Evolutionary conservation across 805 yeast species (phyloP).

Genomic region (Hanseniaspora mollemarum): DNA sequence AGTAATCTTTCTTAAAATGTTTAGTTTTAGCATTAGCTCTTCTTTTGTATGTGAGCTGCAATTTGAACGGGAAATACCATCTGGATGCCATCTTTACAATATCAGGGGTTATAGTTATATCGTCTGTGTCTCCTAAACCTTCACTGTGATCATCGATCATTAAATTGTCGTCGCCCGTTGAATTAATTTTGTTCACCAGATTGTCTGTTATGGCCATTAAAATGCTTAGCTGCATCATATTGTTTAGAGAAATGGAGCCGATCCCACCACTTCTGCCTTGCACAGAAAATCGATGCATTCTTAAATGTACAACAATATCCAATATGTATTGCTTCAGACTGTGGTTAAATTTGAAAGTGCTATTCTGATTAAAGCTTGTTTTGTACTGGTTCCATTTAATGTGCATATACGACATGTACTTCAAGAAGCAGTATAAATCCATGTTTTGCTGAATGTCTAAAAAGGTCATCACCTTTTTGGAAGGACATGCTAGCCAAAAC

Average conservation of each 20-base stretch:
- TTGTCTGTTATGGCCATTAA: constrained; percentile 31
- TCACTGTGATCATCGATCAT: not conserved
- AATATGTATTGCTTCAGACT: constrained; percentile 46
- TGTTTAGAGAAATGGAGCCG: constrained; percentile 37
- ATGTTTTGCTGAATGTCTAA: not conserved
- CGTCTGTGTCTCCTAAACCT: not conserved
- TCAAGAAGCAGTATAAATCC: not conserved
- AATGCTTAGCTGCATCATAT: constrained; percentile 34
- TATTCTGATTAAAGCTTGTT: not conserved
- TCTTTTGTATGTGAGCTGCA: constrained; percentile 23
- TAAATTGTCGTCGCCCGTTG: not conserved
- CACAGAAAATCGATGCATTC: constrained; percentile 45
- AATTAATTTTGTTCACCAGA: not conserved
- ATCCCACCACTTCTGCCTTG: constrained; percentile 37
- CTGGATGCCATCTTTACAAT: constrained; percentile 40
- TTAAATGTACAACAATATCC: constrained; percentile 44
- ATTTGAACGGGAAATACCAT: constrained; percentile 38
- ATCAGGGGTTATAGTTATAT: constrained; percentile 42
- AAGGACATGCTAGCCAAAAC: constrained; percentile 12
- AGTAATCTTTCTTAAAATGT: constrained; percentile 33
- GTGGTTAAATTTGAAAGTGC: constrained; percentile 27
- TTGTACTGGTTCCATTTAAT: not conserved
- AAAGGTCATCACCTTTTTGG: not conserved
- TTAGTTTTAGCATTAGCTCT: constrained; percentile 25
- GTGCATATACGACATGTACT: not conserved